Evolutionary conservation across 2,329 filamentous ascomycete species (phyloP).

Genomic region (Pestalotiopsis sp.): DNA sequence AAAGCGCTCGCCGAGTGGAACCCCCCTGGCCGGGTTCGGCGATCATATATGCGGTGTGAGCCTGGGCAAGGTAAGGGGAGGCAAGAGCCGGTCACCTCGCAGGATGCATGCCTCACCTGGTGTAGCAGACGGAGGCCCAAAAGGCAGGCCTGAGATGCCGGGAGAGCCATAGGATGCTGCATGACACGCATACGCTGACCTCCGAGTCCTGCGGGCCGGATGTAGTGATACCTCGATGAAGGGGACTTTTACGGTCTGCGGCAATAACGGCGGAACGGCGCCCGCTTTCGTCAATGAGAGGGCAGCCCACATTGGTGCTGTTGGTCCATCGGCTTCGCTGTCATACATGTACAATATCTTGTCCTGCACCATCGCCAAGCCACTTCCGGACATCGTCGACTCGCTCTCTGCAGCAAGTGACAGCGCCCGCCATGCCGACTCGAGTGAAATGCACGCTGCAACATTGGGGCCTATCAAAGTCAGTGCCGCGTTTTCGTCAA

Average conservation of each 20-base stretch:
- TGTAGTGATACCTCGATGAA: background rate
- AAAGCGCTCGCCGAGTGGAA: too few species aligned
- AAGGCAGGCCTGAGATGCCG: too few species aligned
- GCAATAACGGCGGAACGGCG: background rate
- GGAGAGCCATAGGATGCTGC: background rate
- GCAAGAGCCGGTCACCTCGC: too few species aligned
- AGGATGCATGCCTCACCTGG: too few species aligned
- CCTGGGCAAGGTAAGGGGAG: too few species aligned
- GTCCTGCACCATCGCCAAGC: background rate
- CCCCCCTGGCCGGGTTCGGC: too few species aligned
- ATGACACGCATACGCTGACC: background rate
- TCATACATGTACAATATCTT: background rate
- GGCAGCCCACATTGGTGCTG: background rate
- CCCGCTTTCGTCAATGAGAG: background rate
- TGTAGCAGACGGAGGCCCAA: too few species aligned
- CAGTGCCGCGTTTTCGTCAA: background rate
- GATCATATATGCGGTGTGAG: too few species aligned
- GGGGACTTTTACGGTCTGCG: background rate
- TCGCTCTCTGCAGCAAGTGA: background rate
- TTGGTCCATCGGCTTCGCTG: background rate
- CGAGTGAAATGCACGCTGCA: background rate
- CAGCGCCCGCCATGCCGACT: background rate
- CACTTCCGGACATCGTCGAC: background rate
- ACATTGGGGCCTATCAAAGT: background rate
- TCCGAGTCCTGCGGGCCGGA: background rate